These are phyloP conservation scores for Vitis vinifera DNA, from an alignment of 164 flowering plant species.

Conservation along the genomic window DNA sequence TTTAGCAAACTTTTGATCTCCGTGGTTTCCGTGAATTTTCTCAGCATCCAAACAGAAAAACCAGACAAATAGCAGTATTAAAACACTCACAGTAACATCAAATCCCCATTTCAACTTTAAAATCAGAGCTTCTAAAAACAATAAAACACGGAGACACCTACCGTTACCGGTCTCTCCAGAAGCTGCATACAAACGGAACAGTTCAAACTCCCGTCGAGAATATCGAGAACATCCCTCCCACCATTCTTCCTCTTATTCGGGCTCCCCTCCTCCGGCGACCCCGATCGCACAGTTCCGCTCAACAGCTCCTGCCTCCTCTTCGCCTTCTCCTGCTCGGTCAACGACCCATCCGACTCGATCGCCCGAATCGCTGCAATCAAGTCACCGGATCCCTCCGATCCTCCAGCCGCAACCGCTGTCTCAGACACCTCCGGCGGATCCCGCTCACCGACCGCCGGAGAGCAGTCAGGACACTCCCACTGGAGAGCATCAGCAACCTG, in stretches of 20 bases:
- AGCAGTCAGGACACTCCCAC: constrained; percentile 91
- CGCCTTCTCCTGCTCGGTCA: constrained; percentile 77
- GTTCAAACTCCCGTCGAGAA: constrained; percentile 49
- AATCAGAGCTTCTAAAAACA: background rate
- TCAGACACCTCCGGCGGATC: background rate
- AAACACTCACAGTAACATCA: too few relatives aligned
- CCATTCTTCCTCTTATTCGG: constrained; percentile 12
- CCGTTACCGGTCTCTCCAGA: constrained; percentile 86
- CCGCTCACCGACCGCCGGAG: constrained; percentile 14
- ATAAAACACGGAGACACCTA: constrained; percentile 16
- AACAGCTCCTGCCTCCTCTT: constrained; percentile 65
- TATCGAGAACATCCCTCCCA: constrained; percentile 28
- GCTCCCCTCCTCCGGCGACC: constrained; percentile 3
- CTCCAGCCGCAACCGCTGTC: background rate
- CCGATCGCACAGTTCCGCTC: constrained; percentile 29
- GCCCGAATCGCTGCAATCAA: constrained; percentile 62
- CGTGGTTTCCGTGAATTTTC: too few relatives aligned
- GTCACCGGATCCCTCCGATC: constrained; percentile 20
- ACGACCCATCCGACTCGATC: constrained; percentile 58
- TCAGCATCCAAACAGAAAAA: too few relatives aligned
- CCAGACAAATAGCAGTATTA: too few relatives aligned
- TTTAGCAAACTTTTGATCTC: too few relatives aligned
- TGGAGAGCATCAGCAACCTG: constrained; percentile 32
- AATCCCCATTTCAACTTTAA: too few relatives aligned
- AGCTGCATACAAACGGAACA: constrained; percentile 77